These are phyloP conservation scores for Plantago coronopus DNA, from an alignment of 305 asterid genomes.

Conservation along the genomic window DNA sequence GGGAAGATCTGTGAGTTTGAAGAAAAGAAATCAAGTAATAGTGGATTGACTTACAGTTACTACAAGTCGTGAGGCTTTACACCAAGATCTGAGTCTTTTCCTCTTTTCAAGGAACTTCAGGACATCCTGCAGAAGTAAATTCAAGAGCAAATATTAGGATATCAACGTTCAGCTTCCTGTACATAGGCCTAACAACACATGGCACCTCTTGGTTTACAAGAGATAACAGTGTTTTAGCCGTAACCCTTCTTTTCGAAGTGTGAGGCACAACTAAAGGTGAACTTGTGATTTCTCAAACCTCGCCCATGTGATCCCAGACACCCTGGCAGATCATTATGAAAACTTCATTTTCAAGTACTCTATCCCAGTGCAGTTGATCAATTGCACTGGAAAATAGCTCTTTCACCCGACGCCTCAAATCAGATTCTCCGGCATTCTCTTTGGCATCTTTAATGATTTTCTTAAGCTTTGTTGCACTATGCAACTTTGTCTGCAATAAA, in stretches of 20 bases:
- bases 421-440: conserved; percentile 63
- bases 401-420: conserved; percentile 57
- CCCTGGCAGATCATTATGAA: conserved; percentile 68
- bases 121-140: conserved; percentile 45
- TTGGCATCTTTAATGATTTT: conserved; percentile 73
- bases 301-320: conserved; percentile 94
- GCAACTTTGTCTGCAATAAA: conserved; percentile 57
- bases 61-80: conserved; percentile 74
- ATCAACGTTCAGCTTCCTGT: not conserved
- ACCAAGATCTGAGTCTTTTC: conserved; percentile 71
- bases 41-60: conserved; percentile 54
- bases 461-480: conserved; percentile 65
- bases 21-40: not conserved
- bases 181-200: too few species aligned
- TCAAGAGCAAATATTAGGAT: not conserved
- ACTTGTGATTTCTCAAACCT: too few species aligned
- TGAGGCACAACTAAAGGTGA: too few species aligned
- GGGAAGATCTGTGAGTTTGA: not conserved
- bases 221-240: too few species aligned
- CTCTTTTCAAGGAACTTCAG: conserved; percentile 60
- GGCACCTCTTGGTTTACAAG: too few species aligned
- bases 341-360: conserved; percentile 59
- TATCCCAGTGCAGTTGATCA: conserved; percentile 40
- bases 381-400: conserved; percentile 52
- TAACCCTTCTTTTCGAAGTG: not conserved